Conservation (phyloP, 306 rosid species). For the Rosa persica region DNA sequence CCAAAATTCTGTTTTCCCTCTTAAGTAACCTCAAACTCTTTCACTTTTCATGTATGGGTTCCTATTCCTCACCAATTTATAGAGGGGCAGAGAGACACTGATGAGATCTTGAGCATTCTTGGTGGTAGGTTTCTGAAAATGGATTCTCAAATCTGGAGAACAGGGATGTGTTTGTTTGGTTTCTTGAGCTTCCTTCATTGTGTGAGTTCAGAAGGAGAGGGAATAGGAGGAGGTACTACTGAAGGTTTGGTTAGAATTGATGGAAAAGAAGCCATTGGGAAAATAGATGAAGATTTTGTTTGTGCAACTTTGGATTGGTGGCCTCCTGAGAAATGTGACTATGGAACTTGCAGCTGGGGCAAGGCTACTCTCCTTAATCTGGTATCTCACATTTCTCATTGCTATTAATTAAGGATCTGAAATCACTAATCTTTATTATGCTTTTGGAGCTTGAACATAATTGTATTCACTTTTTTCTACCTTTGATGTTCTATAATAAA, state of each 20-base stretch:
- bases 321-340: constrained; percentile 99
- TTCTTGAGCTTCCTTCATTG: constrained; percentile 25
- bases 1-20: background rate
- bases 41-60: constrained; percentile 11
- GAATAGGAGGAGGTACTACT: constrained; percentile 25
- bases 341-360: constrained; percentile 89
- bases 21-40: background rate
- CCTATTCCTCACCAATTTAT: constrained; percentile 3
- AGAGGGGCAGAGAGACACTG: constrained; percentile 8
- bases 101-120: constrained; percentile 41
- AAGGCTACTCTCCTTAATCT: constrained; percentile 82
- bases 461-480: background rate
- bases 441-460: background rate
- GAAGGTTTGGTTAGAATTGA: constrained; percentile 54
- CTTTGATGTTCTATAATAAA: background rate
- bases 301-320: constrained; percentile 99
- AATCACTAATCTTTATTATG: background rate
- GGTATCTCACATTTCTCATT: constrained; percentile 35
- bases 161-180: constrained; percentile 49
- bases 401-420: background rate
- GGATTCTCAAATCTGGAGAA: constrained; percentile 51
- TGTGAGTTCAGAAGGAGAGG: constrained; percentile 28
- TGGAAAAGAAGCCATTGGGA: constrained; percentile 59
- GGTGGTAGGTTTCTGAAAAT: constrained; percentile 32
- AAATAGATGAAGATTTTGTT: constrained; percentile 70